Evolutionary conservation across 345 rosid species (phyloP), one percentile per base, ranked within the genome.

Genomic region (Atalantia buxifolia): DNA sequence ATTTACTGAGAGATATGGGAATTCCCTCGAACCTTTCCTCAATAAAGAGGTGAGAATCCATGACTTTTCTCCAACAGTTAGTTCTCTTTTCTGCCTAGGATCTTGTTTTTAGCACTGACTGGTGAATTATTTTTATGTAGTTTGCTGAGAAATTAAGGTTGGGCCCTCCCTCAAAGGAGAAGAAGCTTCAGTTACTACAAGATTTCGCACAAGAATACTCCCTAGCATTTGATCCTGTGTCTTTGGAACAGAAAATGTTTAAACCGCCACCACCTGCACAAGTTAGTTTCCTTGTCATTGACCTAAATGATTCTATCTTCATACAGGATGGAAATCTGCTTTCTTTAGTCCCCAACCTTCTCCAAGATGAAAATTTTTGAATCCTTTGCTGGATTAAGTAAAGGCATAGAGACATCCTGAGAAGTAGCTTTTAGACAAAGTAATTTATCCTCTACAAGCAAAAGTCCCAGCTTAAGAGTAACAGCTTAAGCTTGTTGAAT

Each of bases 141-240:
- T 87, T 95, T 71, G 85, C 77, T 14, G 89, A 84, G 86, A 80
- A 74, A 71, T 76, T 90, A 84, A 87, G 75, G 81, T 67, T 86
- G n/a, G 85, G 66, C 64, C 80, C 85, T 9, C 80, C 86, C 1
- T 68, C 92, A n/a, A 88, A 91, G 84, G 95, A 92, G 66, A 77
- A 77, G 87, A 93, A 92, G 82, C 77, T 95, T 80, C 87, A 86
- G 86, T 78, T 91, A 67, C 74, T 95, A 78, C 82, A 76, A 22
- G 90, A 86, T 19, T 79, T 95, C 9, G 91, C 95, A 6, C 74
- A 79, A 56, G 98, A 95, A 66, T 76, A 78, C 80, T 85, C 87
- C 30, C 67, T 92, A 28, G 83, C 86, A 53, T 97, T 98, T 98
- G 93, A 89, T 76, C 76, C 94, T 61, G 87, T 88, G 85, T 64